Base-by-base conservation (phyloP, 1,284 basidiomycete species). In the Papiliotrema fonsecae region DNA sequence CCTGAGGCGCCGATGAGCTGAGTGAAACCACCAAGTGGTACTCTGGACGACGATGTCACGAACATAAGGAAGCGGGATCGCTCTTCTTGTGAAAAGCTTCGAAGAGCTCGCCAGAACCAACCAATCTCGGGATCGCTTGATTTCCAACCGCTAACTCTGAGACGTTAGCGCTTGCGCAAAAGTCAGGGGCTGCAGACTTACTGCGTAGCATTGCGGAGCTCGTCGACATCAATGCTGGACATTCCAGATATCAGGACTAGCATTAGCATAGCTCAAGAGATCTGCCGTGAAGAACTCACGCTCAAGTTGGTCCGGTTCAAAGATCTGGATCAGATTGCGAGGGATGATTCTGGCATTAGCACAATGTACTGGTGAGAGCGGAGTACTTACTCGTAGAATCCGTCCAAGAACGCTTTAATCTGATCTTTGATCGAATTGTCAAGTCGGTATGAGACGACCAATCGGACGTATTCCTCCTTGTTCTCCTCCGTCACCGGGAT, bases 61-160 rank as follows among this genome's bases (percentile, higher is more conserved):
- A 99, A 99, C 77, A 96, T 96, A 57, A 94, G 77, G 48, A 93
- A 87, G 70, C 97, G 94, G 18, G 93, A 92, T 51, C 92, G 81
- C 74, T 98, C 92, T 62, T 97, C 93, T 45, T 94, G 88, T 61
- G 90, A 93, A 77, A 97, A 97, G 13, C 89, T 93, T 70, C 97
- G 92, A 43, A 98, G 82, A 2, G 94, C 93, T 58, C 96, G 83
- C 96, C 96, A 99, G 86, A 92, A 97, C 93, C 94, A 98, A 28
- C 90, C 85, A 52, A 98, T 88, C 64, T 94, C 90, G 2, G 93
- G 88, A 72, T 98, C 94, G 13, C 70, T 70, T n/a, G 69, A 35
- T 50, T 73, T 70, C 67, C 70, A 77, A 28, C 71, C 70, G 53
- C 65, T 65, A 39, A 76, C 55, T 54, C 70, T 69, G n/a, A n/a